Conservation (phyloP, 768 basidiomycete species). For the Leccinum sublutescens region DNA sequence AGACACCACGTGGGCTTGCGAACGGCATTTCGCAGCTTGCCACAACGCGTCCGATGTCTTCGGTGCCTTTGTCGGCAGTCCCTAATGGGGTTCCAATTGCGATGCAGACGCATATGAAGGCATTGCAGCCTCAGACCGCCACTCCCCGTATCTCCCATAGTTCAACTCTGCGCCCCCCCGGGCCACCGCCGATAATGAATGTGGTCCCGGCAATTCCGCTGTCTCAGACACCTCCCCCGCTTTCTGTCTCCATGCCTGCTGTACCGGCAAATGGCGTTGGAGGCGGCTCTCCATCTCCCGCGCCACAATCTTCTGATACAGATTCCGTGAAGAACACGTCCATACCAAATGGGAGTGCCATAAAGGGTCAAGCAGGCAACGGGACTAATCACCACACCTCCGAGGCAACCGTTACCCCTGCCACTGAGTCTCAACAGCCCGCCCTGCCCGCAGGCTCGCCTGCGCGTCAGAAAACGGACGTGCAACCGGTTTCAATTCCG, state of each 20-base stretch:
- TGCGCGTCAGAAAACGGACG: conserved; percentile 48
- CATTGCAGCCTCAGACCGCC: conserved; percentile 50
- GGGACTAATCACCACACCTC: conserved; percentile 24
- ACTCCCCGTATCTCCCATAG: conserved; percentile 58
- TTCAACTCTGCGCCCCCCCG: conserved; percentile 34
- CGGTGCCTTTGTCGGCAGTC: conserved; percentile 25
- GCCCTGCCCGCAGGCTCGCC: conserved; percentile 35
- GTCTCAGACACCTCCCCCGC: conserved; percentile 37
- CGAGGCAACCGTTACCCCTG: conserved; percentile 13
- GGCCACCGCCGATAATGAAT: conserved; percentile 34
- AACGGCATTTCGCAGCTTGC: conserved; percentile 29
- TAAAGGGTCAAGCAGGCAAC: conserved; percentile 33
- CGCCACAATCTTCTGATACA: conserved; percentile 40
- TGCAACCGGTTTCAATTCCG: conserved; percentile 38
- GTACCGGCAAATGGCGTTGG: conserved; percentile 35
- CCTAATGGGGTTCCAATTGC: conserved; percentile 55
- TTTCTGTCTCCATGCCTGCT: conserved; percentile 26
- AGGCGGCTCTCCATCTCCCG: conserved; percentile 34
- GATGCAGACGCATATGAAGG: conserved; percentile 58
- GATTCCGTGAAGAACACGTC: conserved; percentile 31
- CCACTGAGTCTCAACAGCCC: conserved; percentile 23
- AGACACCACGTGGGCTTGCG: conserved; percentile 20
- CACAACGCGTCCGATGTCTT: conserved; percentile 21
- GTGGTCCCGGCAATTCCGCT: conserved; percentile 31
- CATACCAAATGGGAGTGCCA: conserved; percentile 16